Evolutionary conservation across 2,329 filamentous ascomycete species (phyloP).

Genomic region (Apiospora aurea): DNA sequence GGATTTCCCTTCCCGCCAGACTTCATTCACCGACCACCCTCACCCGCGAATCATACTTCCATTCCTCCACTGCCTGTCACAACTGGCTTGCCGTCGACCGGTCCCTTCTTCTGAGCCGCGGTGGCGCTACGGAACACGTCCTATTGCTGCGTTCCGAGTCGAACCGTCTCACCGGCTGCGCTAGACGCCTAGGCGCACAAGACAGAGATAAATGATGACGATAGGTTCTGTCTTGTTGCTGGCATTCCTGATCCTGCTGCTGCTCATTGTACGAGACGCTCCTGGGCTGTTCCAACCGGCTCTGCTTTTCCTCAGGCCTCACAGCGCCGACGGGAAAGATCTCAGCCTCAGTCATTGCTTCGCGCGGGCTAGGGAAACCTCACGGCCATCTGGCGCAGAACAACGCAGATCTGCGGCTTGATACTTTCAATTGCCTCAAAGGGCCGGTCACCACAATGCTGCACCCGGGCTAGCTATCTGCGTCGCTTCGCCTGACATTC

Average conservation of each 20-base stretch:
- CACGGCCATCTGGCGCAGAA: conserved; percentile 47
- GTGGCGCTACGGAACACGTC: conserved; percentile 14
- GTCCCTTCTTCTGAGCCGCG: conserved; percentile 15
- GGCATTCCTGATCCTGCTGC: neutral
- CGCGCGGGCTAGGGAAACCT: conserved; percentile 46
- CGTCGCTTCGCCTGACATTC: too few species aligned
- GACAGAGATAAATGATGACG: neutral
- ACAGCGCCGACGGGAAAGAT: conserved; percentile 37
- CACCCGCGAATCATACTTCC: neutral
- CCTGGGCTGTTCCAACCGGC: neutral
- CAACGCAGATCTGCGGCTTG: conserved; percentile 36
- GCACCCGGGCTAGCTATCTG: neutral
- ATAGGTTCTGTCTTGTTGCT: too few species aligned
- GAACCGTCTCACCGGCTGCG: conserved; percentile 25
- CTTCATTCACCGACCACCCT: neutral
- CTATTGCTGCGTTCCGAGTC: conserved; percentile 32
- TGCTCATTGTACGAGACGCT: neutral
- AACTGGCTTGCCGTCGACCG: neutral
- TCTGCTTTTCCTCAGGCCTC: neutral
- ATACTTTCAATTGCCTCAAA: conserved; percentile 41
- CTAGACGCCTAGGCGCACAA: neutral
- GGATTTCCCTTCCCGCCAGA: neutral
- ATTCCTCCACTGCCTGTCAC: neutral
- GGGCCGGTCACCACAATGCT: conserved; percentile 41
- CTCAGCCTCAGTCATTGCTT: conserved; percentile 42